A percentile compares a stretch with the other conserved stretches of the same genome.
Conservation (phyloP, 345 rosid genomes). For the Rhodamnia argentea region DNA sequence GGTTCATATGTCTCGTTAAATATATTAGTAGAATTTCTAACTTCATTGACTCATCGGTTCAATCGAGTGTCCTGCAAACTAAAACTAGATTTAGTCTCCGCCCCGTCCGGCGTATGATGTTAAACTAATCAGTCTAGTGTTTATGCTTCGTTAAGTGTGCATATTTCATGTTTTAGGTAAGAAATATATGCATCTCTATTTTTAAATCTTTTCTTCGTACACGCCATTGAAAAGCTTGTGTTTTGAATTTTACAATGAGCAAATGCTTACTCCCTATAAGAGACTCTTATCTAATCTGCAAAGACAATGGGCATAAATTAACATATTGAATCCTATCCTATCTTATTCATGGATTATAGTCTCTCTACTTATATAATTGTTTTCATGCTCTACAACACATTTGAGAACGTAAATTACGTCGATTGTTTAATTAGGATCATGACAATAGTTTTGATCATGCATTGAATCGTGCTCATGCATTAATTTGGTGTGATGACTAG, state of each 20-base stretch:
- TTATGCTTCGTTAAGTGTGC: not conserved
- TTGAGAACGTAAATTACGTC: not conserved
- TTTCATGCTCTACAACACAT: not conserved
- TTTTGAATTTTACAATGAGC: too few species aligned
- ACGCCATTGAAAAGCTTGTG: too few species aligned
- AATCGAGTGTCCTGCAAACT: not conserved
- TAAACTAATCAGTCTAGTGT: not conserved
- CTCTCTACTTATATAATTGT: too few species aligned
- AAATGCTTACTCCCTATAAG: too few species aligned
- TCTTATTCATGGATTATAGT: too few species aligned
- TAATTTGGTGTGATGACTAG: not conserved
- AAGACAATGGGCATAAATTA: too few species aligned
- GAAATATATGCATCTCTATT: not conserved
- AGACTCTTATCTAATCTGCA: too few species aligned
- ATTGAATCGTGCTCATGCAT: not conserved
- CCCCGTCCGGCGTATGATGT: not conserved
- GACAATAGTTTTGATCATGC: not conserved
- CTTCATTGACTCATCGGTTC: not conserved
- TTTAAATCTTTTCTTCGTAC: too few species aligned
- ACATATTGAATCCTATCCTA: too few species aligned
- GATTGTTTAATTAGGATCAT: not conserved
- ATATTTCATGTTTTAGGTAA: not conserved
- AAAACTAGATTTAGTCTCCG: not conserved
- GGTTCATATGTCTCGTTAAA: not conserved
- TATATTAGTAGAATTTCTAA: not conserved